Base-by-base conservation (phyloP, 2,329 filamentous ascomycete species). In the Fusarium protoensiforme region DNA sequence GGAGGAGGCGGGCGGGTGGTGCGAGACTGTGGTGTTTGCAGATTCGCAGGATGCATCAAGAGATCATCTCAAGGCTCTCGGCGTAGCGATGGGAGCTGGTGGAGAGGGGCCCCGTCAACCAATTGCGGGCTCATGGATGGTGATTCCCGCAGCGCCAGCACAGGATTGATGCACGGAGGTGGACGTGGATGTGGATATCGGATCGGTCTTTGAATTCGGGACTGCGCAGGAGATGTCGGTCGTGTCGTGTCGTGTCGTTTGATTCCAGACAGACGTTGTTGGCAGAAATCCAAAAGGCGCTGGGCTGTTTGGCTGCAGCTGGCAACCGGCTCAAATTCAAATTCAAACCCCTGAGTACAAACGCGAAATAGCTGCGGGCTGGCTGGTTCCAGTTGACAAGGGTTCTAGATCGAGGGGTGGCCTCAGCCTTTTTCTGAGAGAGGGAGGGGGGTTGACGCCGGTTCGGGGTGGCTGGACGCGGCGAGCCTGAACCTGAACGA, bases 351-450 rank as follows among this genome's bases (percentile, higher is more conserved):
- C 78, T 79, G 78, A 79, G 75, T 51, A 31, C 46, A 78, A 78
- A 79, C 77, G 77, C 75, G 71, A 78, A 73, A 74, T 74, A 75
- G 73, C 69, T 71, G 72, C 69, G 67, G 72, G 63, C 64, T 74
- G 43, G 57, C 57, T 53, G 57, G 58, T 69, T 75, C 41, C 24
- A 46, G 56, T 69, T 75, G 69, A 72, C 69, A 70, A 77, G 75
- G 76, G 73, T 77, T 78, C 76, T 77, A 77, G 74, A 76, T 78
- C 76, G 76, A 74, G 73, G 76, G 75, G 74, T 74, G 74, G 76
- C 76, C 72, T 73, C 75, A 78, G 76, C 76, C 76, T 78, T 78
- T 77, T 39, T 51, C 24, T 62, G 57, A 59, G 73, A 71, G 69
- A 71, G 68, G 64, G 54, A 63, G 53, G 51, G 58, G 61, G 51